Percentiles rank a stretch among this genome's conserved stretches.
phyloP scores from a whole-genome alignment of 495 filamentous ascomycete species.

The Penicillium steckii region DNA sequence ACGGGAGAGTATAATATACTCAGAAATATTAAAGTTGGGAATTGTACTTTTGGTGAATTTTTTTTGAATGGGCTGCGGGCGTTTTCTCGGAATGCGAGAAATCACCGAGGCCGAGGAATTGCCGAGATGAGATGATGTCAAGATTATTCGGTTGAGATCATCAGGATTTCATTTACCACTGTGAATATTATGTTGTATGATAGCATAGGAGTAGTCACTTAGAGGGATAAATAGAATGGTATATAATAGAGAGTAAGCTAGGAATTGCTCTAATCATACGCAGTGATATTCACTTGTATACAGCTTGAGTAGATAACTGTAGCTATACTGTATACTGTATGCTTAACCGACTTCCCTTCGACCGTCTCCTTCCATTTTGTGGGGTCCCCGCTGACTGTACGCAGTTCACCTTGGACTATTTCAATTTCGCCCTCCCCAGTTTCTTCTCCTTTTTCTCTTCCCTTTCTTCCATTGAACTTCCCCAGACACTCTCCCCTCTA shows the following conservation, averaged over 20 bases:
- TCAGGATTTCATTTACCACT: too few relatives aligned
- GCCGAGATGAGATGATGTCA: slow-evolving; percentile 34
- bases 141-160: background rate
- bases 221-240: too few relatives aligned
- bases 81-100: background rate
- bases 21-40: too few relatives aligned
- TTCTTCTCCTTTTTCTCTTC: slow-evolving; percentile 15
- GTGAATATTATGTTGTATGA: too few relatives aligned
- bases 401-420: too few relatives aligned
- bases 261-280: too few relatives aligned
- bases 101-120: slow-evolving; percentile 16
- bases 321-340: background rate
- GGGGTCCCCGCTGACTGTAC: slow-evolving; percentile 12
- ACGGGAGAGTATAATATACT: background rate
- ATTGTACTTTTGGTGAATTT: slow-evolving; percentile 1
- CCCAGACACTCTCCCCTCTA: slow-evolving; percentile 11
- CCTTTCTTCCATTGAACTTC: background rate
- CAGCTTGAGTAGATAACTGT: background rate
- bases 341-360: slow-evolving; percentile 16
- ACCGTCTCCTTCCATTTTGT: slow-evolving; percentile 8
- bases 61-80: background rate
- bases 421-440: slow-evolving; percentile 5
- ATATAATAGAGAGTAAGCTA: too few relatives aligned
- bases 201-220: too few relatives aligned
- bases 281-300: too few relatives aligned